Evolutionary conservation across 2,329 filamentous ascomycete species (phyloP).

Genomic region (Septoria petroselini): DNA sequence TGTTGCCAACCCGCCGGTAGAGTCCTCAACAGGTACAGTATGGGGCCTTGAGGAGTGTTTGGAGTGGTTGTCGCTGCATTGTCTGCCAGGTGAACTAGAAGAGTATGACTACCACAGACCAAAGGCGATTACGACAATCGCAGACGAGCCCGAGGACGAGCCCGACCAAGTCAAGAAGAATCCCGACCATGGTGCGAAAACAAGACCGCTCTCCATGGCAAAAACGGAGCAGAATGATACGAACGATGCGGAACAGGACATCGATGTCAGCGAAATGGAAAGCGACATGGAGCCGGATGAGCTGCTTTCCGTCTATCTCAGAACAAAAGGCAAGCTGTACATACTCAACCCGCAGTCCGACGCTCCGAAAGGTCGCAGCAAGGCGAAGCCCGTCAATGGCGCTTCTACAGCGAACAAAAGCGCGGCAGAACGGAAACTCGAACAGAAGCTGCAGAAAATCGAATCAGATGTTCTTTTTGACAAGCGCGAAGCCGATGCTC

Average conservation of each 20-base stretch:
- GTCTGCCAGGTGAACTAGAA: conserved; percentile 42
- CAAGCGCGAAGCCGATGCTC: conserved; percentile 44
- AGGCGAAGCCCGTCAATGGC: conserved; percentile 29
- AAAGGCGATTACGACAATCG: conserved; percentile 15
- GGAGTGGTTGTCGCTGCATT: conserved; percentile 85
- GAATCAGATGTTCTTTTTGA: conserved; percentile 61
- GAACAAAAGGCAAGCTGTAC: conserved; percentile 60
- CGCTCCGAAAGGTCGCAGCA: conserved; percentile 60
- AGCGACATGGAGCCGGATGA: conserved; percentile 52
- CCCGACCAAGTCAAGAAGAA: conserved; percentile 12
- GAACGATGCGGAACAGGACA: conserved; percentile 26
- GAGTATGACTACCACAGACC: conserved; percentile 37
- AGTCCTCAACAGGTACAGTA: conserved; percentile 44
- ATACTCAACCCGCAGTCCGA: conserved; percentile 42
- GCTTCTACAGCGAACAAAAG: conserved; percentile 43
- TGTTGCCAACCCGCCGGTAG: conserved; percentile 60
- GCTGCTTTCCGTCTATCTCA: conserved; percentile 69
- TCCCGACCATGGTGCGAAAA: neutral
- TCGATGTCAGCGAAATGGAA: conserved; percentile 49
- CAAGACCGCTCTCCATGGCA: neutral
- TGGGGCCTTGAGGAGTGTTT: conserved; percentile 87
- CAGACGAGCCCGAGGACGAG: conserved; percentile 11
- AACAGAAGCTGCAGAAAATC: conserved; percentile 71
- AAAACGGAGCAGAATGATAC: neutral
- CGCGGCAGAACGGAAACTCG: conserved; percentile 61